Percentiles rank a stretch among this genome's conserved stretches.
Conservation (phyloP, 768 basidiomycete species). For the Mycena latifolia region DNA sequence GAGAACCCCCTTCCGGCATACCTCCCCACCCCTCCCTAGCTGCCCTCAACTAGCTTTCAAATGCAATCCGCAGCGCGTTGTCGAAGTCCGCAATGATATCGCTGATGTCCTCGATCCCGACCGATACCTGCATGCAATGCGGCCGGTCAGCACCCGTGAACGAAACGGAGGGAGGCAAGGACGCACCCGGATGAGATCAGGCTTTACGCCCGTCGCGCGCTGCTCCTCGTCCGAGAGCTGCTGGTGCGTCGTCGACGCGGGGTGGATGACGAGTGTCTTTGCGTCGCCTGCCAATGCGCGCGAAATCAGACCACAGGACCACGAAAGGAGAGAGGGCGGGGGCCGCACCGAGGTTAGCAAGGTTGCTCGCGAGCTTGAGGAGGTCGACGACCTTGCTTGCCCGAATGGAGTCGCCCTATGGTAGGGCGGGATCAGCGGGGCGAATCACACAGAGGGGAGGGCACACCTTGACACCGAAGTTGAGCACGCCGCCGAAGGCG, state of each 20-base stretch:
- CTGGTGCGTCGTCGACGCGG: slow-evolving; percentile 70
- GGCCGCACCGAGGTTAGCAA: slow-evolving; percentile 44
- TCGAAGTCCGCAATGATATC: slow-evolving; percentile 28
- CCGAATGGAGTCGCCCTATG: slow-evolving; percentile 34
- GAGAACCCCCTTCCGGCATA: too few species aligned
- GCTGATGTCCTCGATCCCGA: slow-evolving; percentile 24
- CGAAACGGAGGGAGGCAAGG: not conserved
- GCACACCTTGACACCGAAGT: slow-evolving; percentile 52
- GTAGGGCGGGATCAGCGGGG: not conserved
- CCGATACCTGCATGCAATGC: slow-evolving; percentile 4
- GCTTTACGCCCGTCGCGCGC: slow-evolving; percentile 62
- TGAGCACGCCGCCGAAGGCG: slow-evolving; percentile 52
- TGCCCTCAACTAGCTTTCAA: too few species aligned
- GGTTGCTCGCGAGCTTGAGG: slow-evolving; percentile 49
- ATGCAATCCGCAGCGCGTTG: slow-evolving; percentile 13
- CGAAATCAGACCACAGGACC: too few species aligned
- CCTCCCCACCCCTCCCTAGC: too few species aligned
- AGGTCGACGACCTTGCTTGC: slow-evolving; percentile 50
- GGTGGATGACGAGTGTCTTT: slow-evolving; percentile 64
- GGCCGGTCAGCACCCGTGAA: not conserved
- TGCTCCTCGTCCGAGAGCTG: slow-evolving; percentile 64
- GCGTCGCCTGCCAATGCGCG: slow-evolving; percentile 19
- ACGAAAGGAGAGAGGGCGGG: too few species aligned
- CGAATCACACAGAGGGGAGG: not conserved
- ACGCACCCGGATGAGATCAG: slow-evolving; percentile 67